Percentiles rank a stretch among this genome's conserved stretches.
These are phyloP conservation scores for Allium cepa DNA, from an alignment of 106 monocot genomes.

Conservation along the genomic window DNA sequence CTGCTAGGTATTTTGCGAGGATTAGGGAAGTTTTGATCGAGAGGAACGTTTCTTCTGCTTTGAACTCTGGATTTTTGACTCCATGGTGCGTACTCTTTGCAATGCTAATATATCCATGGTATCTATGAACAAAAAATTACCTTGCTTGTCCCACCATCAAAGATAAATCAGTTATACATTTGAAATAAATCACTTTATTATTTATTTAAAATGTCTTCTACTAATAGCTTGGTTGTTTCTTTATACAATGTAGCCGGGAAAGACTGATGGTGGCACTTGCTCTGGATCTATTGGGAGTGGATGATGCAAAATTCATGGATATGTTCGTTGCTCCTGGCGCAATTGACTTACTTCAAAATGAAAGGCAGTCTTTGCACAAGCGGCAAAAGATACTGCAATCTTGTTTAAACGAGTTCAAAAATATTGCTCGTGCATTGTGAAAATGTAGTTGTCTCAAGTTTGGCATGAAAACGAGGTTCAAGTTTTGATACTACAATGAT, in stretches of 20 bases:
- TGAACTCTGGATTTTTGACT: constrained; percentile 88
- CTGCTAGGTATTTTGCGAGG: constrained; percentile 82
- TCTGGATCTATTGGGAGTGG: constrained; percentile 81
- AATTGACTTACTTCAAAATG: constrained; percentile 64
- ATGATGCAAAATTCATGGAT: constrained; percentile 91
- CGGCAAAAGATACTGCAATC: constrained; percentile 83
- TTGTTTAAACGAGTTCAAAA: constrained; percentile 95
- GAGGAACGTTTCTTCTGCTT: constrained; percentile 74
- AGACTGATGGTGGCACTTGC: constrained; percentile 72
- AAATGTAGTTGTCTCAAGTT: too few species aligned
- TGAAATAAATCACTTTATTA: too few species aligned
- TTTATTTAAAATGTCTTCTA: not conserved
- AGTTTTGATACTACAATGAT: too few species aligned
- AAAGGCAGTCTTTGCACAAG: constrained; percentile 66
- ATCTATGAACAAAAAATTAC: not conserved
- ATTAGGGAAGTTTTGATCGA: constrained; percentile 94
- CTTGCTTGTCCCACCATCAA: too few species aligned
- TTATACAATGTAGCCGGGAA: constrained; percentile 45
- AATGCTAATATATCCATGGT: too few species aligned
- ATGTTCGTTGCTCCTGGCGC: constrained; percentile 96
- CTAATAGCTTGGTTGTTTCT: not conserved
- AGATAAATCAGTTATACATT: too few species aligned
- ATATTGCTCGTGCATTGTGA: constrained; percentile 59
- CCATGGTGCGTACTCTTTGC: constrained; percentile 43
- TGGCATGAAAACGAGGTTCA: too few species aligned